Evolutionary conservation across 2,329 filamentous ascomycete genomes (phyloP).

Genomic region (Ascochyta viciae-villosae): DNA sequence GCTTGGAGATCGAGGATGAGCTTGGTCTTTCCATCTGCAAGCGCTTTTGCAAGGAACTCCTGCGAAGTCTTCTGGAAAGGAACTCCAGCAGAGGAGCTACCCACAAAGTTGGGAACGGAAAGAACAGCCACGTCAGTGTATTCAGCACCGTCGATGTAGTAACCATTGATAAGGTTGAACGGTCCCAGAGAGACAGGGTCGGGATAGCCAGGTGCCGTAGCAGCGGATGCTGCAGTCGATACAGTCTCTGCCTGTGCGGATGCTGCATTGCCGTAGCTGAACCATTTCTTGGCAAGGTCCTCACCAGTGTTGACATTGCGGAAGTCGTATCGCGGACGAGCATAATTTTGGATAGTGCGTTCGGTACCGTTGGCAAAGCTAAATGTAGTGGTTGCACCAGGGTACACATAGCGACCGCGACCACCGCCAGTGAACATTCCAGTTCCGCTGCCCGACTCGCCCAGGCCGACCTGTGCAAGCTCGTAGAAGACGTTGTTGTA

Average conservation of each 20-base stretch:
- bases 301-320: slow-evolving; percentile 50
- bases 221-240: slow-evolving; percentile 18
- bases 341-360: slow-evolving; percentile 53
- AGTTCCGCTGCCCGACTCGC: slow-evolving; percentile 48
- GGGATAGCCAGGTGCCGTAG: slow-evolving; percentile 52
- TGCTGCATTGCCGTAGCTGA: slow-evolving; percentile 37
- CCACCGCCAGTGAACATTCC: slow-evolving; percentile 56
- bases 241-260: slow-evolving; percentile 6
- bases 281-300: slow-evolving; percentile 49
- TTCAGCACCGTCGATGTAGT: slow-evolving; percentile 52
- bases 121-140: slow-evolving; percentile 57
- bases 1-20: slow-evolving; percentile 66
- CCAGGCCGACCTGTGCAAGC: slow-evolving; percentile 53
- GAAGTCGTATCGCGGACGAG: slow-evolving; percentile 49
- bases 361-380: slow-evolving; percentile 55
- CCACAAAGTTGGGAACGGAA: slow-evolving; percentile 52
- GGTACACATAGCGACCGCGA: slow-evolving; percentile 53
- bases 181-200: slow-evolving; percentile 49
- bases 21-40: slow-evolving; percentile 62
- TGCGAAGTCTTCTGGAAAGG: slow-evolving; percentile 52
- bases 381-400: slow-evolving; percentile 52
- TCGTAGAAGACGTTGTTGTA: slow-evolving; percentile 61
- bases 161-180: slow-evolving; percentile 54
- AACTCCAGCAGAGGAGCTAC: slow-evolving; percentile 23
- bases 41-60: slow-evolving; percentile 52